Conservation (phyloP, 116 monocot genomes). For the Posidonia oceanica region DNA sequence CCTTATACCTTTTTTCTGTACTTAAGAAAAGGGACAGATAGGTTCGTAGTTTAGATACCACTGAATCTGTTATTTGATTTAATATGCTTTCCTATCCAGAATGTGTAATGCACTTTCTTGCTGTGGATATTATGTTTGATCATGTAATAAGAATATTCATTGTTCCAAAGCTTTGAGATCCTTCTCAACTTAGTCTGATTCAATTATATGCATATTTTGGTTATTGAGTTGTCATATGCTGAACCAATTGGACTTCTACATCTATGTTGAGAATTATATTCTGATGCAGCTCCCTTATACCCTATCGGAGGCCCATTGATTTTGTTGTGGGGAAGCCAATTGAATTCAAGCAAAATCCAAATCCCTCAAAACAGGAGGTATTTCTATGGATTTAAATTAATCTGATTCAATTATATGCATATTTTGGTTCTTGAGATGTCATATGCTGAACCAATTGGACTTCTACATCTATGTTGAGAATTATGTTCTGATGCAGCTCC, state of each 20-base stretch:
- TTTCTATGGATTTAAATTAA: background rate
- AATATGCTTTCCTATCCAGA: background rate
- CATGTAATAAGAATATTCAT: background rate
- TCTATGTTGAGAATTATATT: background rate
- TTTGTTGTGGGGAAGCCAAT: conserved; percentile 17
- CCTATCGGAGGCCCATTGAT: conserved; percentile 11
- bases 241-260: background rate
- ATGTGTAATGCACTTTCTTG: background rate
- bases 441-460: too few relatives aligned
- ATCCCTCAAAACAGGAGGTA: conserved; percentile 16
- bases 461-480: background rate
- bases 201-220: too few relatives aligned
- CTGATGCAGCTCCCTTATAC: conserved; percentile 11
- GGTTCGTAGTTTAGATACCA: too few relatives aligned
- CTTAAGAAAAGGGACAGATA: too few relatives aligned
- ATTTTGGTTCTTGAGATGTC: too few relatives aligned
- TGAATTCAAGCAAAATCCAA: conserved; percentile 15
- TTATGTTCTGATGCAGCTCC: conserved; percentile 3
- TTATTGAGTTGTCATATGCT: too few relatives aligned
- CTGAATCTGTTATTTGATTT: background rate
- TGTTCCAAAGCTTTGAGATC: too few relatives aligned
- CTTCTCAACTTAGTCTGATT: too few relatives aligned
- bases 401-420: too few relatives aligned
- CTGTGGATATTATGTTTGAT: background rate
- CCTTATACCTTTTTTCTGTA: too few relatives aligned